These are phyloP conservation scores for Pythium phragmiticola DNA, from an alignment of 352 stramenopile genomes.

Conservation along the genomic window DNA sequence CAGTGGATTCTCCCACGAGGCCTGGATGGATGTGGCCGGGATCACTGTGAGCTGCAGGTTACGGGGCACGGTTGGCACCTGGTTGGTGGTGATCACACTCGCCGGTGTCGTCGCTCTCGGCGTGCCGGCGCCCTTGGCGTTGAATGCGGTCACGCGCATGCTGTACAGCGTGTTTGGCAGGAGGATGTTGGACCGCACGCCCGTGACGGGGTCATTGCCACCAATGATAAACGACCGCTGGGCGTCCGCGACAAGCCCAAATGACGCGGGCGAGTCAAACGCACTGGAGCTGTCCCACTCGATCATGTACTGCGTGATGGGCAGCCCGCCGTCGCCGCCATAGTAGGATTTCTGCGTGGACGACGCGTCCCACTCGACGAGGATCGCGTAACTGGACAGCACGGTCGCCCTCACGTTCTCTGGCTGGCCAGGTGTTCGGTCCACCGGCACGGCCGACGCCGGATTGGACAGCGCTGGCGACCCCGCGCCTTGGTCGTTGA, in stretches of 20 bases:
- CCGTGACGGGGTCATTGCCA: conserved; percentile 91
- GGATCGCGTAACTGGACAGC: conserved; percentile 89
- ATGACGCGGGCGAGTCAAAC: conserved; percentile 89
- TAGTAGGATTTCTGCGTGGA: conserved; percentile 83
- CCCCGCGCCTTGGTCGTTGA: conserved; percentile 91
- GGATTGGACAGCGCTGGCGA: conserved; percentile 41
- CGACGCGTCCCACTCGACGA: conserved; percentile 89
- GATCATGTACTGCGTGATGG: conserved; percentile 95
- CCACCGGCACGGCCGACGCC: conserved; percentile 46
- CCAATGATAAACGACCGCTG: conserved; percentile 87
- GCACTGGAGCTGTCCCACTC: conserved; percentile 91
- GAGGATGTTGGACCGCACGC: conserved; percentile 83
- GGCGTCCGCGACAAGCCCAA: conserved; percentile 48
- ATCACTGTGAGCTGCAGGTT: conserved; percentile 55
- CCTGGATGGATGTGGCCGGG: conserved; percentile 72
- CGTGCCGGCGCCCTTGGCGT: conserved; percentile 63
- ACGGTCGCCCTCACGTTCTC: conserved; percentile 64
- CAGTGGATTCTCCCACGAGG: conserved; percentile 85
- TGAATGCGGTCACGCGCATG: conserved; percentile 78
- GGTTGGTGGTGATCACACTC: conserved; percentile 50
- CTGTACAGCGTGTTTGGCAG: conserved; percentile 74
- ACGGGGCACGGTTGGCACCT: conserved; percentile 56
- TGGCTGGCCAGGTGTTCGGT: conserved; percentile 74
- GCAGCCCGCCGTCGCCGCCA: conserved; percentile 88
- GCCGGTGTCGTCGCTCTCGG: conserved; percentile 42